These are phyloP conservation scores for Globisporangium iwayamae DNA, from an alignment of 352 stramenopile species.

Conservation along the genomic window DNA sequence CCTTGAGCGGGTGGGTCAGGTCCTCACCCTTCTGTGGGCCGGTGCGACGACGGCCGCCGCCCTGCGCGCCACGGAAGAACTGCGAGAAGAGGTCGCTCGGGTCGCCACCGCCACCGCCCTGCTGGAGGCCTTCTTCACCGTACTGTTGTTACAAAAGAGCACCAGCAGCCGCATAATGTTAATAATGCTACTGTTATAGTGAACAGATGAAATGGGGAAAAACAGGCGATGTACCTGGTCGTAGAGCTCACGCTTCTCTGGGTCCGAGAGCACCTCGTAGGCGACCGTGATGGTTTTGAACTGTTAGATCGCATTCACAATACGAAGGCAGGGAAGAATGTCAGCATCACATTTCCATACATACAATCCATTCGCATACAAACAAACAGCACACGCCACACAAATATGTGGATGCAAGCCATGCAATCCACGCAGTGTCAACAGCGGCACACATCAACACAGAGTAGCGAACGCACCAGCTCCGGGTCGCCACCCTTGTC, in stretches of 20 bases:
- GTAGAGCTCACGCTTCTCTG: constrained; percentile 87
- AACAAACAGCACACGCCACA: neutral
- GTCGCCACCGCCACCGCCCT: constrained; percentile 69
- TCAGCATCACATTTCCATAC: constrained; percentile 2
- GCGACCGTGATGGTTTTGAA: constrained; percentile 94
- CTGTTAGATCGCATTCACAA: constrained; percentile 21
- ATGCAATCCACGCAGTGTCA: neutral
- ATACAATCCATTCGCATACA: neutral
- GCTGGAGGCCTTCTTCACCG: constrained; percentile 97
- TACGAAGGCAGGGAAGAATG: neutral
- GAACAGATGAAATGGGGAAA: neutral
- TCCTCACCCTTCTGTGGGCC: constrained; percentile 95
- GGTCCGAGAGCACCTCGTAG: constrained; percentile 97
- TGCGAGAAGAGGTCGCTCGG: constrained; percentile 95
- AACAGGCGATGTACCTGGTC: constrained; percentile 43
- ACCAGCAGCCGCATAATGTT: neutral
- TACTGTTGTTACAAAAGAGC: constrained; percentile 82
- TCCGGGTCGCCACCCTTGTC: constrained; percentile 98
- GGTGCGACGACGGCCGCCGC: constrained; percentile 48
- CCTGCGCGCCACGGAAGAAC: constrained; percentile 92
- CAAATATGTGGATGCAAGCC: neutral
- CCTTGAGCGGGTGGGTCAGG: constrained; percentile 93
- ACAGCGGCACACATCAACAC: neutral
- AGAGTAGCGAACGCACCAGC: constrained; percentile 28
- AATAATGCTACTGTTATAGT: neutral